Base-by-base conservation (phyloP, 345 rosid species). In the Arabis alpina region DNA sequence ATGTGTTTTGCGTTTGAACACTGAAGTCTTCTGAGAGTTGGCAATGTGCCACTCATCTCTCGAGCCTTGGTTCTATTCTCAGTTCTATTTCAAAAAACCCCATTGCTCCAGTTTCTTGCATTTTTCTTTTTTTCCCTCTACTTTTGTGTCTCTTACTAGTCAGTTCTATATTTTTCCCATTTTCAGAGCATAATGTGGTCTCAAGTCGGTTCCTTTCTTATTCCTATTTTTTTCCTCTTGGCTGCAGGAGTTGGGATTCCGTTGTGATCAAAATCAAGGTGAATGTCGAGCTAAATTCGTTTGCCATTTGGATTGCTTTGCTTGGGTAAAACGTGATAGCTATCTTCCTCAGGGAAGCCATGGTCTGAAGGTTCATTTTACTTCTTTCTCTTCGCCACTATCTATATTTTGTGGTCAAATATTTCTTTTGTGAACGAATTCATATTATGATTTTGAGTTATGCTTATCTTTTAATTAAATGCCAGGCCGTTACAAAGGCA, bases 311-410 rank as follows among this genome's bases (percentile, higher is more conserved):
- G 98, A 93, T 82, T 93, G 97, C 83, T 89, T 87, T 82, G 98
- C 98, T 73, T 93, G 98, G 98, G 98, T 93, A 76, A 93, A 91
- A 79, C 97, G 98, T 79, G 98, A 93, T 62, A 93, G 98, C 80
- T 93, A 93, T 85, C 96, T 93, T 37, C 98, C 98, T 63, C 98
- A 93, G 64, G 98, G 98, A 61, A 93, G 98, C 80, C 98, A 93
- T 0, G 97, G 97, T 81, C 85, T 91, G 67, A 93, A 93, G 96
- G 98, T 90, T 73, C 76, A 54, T 40, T 66, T 42, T 66, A 34
- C 42, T 43, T 71, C 37, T 70, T 15, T 70, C 51, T 56, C 41
- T 70, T 41, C 6, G 28, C 58, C 2, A 44, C 57, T 42, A 56
- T 72, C 39, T 69, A 50, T 47, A 36, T 63, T 60, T 49, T 43